Conservation (phyloP, 331 rosid species). For the Ulmus americana region DNA sequence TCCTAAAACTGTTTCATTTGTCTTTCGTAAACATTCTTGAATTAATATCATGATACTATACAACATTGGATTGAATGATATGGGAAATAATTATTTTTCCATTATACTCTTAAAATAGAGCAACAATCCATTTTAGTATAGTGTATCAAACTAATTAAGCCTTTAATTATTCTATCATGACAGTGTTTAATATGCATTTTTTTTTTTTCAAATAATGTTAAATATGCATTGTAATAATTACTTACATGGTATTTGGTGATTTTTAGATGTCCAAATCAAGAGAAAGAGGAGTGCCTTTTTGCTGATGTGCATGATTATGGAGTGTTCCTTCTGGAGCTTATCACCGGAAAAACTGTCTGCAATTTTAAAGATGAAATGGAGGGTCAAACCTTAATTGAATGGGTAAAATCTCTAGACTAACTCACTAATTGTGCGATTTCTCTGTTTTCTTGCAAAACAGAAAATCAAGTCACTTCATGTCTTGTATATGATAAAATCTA, state of each 20-base stretch:
- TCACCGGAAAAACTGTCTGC: constrained; percentile 13
- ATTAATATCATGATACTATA: not conserved
- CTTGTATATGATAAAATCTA: no score
- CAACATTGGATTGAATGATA: not conserved
- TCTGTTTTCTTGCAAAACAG: no score
- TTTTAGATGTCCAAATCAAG: constrained; percentile 10
- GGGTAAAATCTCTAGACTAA: constrained; percentile 22
- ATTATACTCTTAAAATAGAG: no score
- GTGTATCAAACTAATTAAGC: no score
- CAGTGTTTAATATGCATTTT: not conserved
- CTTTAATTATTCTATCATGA: not conserved
- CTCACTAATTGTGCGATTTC: not conserved
- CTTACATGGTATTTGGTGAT: not conserved
- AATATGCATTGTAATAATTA: no score
- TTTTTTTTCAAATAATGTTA: no score
- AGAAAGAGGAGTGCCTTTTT: constrained; percentile 6
- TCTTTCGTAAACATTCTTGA: not conserved
- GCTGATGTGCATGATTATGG: constrained; percentile 23
- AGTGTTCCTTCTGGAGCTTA: constrained; percentile 26
- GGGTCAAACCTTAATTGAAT: constrained; percentile 18
- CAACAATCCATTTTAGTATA: no score
- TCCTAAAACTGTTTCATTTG: not conserved
- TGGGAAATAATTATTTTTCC: no score
- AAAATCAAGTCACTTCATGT: no score
- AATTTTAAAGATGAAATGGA: constrained; percentile 12